Conservation (phyloP, 2,329 filamentous ascomycete genomes). For the Ophiostoma perfectum region DNA sequence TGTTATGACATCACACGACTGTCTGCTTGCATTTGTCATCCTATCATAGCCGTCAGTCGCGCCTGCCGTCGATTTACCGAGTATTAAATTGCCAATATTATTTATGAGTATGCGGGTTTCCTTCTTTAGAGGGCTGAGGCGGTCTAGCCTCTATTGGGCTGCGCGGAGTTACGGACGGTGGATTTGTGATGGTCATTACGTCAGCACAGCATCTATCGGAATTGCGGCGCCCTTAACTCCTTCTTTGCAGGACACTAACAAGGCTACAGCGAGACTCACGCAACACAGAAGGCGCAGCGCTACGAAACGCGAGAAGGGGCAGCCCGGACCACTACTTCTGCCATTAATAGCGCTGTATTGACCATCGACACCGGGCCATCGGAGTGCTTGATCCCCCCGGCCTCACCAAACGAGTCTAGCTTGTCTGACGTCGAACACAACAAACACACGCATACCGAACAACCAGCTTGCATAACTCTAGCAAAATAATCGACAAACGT, state of each 20-base stretch:
- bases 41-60: background rate
- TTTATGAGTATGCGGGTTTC: background rate
- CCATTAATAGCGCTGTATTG: no score
- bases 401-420: background rate
- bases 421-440: background rate
- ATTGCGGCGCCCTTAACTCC: constrained; percentile 6
- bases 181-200: background rate
- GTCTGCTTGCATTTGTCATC: background rate
- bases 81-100: background rate
- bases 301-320: background rate
- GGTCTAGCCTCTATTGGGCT: background rate
- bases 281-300: constrained; percentile 2
- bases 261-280: background rate
- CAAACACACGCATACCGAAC: background rate
- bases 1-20: background rate
- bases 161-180: background rate
- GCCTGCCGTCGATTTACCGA: background rate
- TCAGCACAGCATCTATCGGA: constrained; percentile 4
- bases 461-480: no score
- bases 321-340: background rate
- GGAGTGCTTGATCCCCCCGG: background rate
- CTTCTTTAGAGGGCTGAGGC: background rate
- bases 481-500: no score
- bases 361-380: background rate
- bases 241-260: background rate